Evolutionary conservation across 164 flowering plant species (phyloP).

Genomic region (Vitis rupestris): DNA sequence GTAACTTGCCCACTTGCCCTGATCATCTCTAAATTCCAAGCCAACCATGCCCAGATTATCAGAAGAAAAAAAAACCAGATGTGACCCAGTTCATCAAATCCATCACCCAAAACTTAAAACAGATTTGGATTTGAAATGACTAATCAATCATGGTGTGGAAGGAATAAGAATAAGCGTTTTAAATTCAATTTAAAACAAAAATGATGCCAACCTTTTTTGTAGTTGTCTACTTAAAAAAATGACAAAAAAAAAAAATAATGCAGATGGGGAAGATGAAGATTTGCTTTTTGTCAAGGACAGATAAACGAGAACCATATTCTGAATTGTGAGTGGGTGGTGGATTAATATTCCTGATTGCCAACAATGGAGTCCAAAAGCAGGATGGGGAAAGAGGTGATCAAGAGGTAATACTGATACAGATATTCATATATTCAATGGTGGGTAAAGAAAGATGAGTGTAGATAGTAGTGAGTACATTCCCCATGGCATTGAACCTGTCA

Average conservation of each 20-base stretch:
- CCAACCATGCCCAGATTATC: too few relatives aligned
- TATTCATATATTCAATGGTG: not conserved
- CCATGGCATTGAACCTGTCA: slow-evolving; percentile 2
- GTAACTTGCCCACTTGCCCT: too few relatives aligned
- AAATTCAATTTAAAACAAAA: not conserved
- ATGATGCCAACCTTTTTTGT: too few relatives aligned
- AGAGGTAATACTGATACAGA: not conserved
- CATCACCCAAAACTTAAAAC: too few relatives aligned
- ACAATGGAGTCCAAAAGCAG: not conserved
- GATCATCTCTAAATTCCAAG: too few relatives aligned
- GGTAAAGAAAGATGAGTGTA: not conserved
- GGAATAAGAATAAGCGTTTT: not conserved
- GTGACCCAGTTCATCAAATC: too few relatives aligned
- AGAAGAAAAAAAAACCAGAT: too few relatives aligned
- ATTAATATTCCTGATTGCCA: not conserved
- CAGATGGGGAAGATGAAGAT: too few relatives aligned
- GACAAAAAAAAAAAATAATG: too few relatives aligned
- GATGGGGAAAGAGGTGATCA: not conserved
- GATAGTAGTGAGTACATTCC: not conserved
- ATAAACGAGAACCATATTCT: not conserved
- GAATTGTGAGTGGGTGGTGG: not conserved
- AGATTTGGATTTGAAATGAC: too few relatives aligned
- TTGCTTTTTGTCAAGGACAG: too few relatives aligned
- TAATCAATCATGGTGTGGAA: not conserved
- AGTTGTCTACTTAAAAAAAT: too few relatives aligned